Evolutionary conservation across 2,329 filamentous ascomycete species (phyloP).

Genomic region (Xylariaceae sp.): DNA sequence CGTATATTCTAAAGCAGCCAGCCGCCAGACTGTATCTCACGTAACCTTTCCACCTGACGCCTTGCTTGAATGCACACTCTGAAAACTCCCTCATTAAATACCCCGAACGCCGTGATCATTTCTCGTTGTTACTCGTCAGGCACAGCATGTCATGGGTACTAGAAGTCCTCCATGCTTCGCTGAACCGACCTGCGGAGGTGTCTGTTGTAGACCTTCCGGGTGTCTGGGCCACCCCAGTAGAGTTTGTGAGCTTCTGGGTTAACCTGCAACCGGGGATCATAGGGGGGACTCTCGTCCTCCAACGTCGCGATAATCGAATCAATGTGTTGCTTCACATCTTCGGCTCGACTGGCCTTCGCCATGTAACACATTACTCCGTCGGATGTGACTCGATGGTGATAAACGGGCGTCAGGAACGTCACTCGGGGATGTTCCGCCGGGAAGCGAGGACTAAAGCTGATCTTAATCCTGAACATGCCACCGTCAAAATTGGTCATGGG

Average conservation of each 20-base stretch:
- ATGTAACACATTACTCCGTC: conserved; percentile 82
- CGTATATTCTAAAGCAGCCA: conserved; percentile 6
- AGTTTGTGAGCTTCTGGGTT: conserved; percentile 80
- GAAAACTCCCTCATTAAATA: conserved; percentile 10
- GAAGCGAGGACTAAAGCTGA: conserved; percentile 77
- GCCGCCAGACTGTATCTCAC: not conserved
- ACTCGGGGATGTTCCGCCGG: conserved; percentile 84
- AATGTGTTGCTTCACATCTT: conserved; percentile 78
- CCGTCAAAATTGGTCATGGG: conserved; percentile 93
- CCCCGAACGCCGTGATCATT: conserved; percentile 8
- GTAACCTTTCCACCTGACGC: conserved; percentile 13
- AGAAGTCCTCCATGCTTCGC: conserved; percentile 56
- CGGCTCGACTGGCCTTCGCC: conserved; percentile 52
- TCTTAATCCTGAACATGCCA: conserved; percentile 75
- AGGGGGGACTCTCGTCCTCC: conserved; percentile 83
- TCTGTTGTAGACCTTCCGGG: conserved; percentile 80
- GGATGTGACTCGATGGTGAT: conserved; percentile 78
- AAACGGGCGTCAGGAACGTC: conserved; percentile 72
- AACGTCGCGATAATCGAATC: conserved; percentile 74
- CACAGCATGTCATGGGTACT: not conserved
- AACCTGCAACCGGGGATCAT: conserved; percentile 83
- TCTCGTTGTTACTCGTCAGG: not conserved
- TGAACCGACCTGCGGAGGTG: conserved; percentile 73
- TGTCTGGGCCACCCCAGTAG: conserved; percentile 75
- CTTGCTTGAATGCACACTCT: conserved; percentile 15